Percentiles rank a stretch among this genome's conserved stretches.
Conservation (phyloP, 1,139 yeast species). For the Scheffersomyces insectosa region DNA sequence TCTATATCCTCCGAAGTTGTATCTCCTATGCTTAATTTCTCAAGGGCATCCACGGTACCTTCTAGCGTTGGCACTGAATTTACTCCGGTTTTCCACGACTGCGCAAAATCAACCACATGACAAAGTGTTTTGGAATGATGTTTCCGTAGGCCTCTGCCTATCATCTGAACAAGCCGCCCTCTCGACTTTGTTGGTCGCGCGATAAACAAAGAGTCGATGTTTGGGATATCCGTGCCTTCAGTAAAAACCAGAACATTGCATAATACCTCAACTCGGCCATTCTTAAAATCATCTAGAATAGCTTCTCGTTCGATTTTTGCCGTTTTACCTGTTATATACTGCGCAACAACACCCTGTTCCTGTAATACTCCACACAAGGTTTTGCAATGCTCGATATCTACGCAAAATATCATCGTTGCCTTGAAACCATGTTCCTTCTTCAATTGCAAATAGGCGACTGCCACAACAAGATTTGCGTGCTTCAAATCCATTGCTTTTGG, state of each 20-base stretch:
- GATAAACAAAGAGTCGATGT: constrained; percentile 76
- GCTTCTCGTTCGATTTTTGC: constrained; percentile 50
- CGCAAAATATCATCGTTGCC: constrained; percentile 78
- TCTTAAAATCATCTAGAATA: constrained; percentile 58
- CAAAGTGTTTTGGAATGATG: constrained; percentile 65
- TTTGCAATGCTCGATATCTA: constrained; percentile 66
- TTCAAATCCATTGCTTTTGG: constrained; percentile 57
- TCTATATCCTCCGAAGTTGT: too few relatives aligned
- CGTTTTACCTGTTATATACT: constrained; percentile 72
- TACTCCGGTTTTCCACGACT: constrained; percentile 58
- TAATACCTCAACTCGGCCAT: constrained; percentile 67
- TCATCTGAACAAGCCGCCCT: constrained; percentile 77
- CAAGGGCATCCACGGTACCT: too few relatives aligned
- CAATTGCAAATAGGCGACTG: constrained; percentile 57
- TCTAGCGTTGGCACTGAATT: constrained; percentile 60
- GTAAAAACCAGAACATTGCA: constrained; percentile 90
- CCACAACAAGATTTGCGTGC: constrained; percentile 54
- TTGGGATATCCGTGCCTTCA: constrained; percentile 95
- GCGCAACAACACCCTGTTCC: constrained; percentile 65
- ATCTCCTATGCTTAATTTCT: too few relatives aligned
- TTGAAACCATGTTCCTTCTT: constrained; percentile 39
- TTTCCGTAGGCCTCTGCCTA: constrained; percentile 82
- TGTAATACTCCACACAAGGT: constrained; percentile 57
- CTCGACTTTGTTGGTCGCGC: constrained; percentile 82
- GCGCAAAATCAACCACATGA: constrained; percentile 77